Conservation (phyloP, 2,329 filamentous ascomycete genomes). For the Colletotrichum viniferum region DNA sequence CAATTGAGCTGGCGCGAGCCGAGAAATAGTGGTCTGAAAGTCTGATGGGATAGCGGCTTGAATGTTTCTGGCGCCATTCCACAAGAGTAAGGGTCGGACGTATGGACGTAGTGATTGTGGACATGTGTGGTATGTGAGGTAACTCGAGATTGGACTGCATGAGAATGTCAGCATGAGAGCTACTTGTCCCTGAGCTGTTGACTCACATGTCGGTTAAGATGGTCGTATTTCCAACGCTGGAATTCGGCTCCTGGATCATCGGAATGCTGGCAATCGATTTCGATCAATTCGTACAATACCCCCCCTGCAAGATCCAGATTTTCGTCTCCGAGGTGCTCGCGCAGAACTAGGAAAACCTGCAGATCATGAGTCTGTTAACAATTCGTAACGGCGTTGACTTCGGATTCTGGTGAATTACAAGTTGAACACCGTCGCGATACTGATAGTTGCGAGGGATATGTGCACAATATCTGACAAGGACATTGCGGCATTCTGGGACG, state of each 20-base stretch:
- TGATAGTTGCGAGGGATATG: conserved; percentile 50
- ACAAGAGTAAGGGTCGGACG: conserved; percentile 40
- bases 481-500: conserved; percentile 45
- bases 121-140: conserved; percentile 52
- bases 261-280: conserved; percentile 47
- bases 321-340: conserved; percentile 49
- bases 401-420: conserved; percentile 30
- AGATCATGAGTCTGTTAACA: background rate
- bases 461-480: conserved; percentile 47
- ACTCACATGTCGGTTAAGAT: conserved; percentile 47
- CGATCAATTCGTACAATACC: conserved; percentile 51
- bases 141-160: conserved; percentile 45
- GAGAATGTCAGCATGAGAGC: background rate
- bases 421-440: conserved; percentile 48
- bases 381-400: background rate
- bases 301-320: conserved; percentile 47
- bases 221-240: conserved; percentile 50
- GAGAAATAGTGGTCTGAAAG: conserved; percentile 42
- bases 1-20: conserved; percentile 25
- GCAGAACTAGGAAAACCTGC: conserved; percentile 46
- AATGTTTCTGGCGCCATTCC: conserved; percentile 40
- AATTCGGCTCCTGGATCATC: conserved; percentile 50
- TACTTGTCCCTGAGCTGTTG: background rate
- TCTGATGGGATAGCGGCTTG: conserved; percentile 41
- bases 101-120: conserved; percentile 46